Base-by-base conservation (phyloP, 2,329 filamentous ascomycete genomes). In the Hypoxylon sp. region DNA sequence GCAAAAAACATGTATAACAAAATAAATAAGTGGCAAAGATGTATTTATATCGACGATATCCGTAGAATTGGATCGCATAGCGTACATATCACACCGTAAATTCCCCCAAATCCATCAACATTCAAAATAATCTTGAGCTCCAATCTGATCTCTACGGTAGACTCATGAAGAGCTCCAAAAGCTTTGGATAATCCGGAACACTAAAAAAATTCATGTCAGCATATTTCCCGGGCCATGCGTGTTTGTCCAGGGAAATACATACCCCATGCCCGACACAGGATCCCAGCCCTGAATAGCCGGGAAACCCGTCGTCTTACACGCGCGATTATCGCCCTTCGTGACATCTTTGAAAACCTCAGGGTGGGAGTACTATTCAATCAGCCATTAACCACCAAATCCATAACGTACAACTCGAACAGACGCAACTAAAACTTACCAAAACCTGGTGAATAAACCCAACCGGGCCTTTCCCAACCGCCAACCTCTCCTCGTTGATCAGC, bases 391-490 rank as follows among this genome's bases (percentile, higher is more conserved):
- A 42, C 47, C 6, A 17, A n/a, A 6, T 8, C 10, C 11, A 50
- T 17, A 2, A n/a, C 10, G 29, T 14, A 2, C n/a, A 29, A 44
- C 17, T 26, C 17, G 13, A 26, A n/a, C 1, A 31, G 22, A 52
- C 33, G 22, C 5, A 33, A n/a, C 4, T 8, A 5, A 47, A 26
- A 63, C 70, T 63, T 60, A 73, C 72, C 58, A 87, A 72, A 44
- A 82, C 81, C 0, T 82, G 85, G 55, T 87, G 85, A 19, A 87
- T 75, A 69, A 87, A 87, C 0, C 85, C 86, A 10, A 88, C 80
- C 0, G 84, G 77, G 4, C 78, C 75, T 75, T 86, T 86, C 1
- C 81, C 81, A 0, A 74, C 78, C 6, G 79, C 79, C 24, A 86
- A 72, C 22, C 85, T 76, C 72, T 83, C 83, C 73, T 87, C 85